A percentile compares a stretch with the other conserved stretches of the same genome.
Conservation (phyloP, 83 land plant genomes). For the Diphasiastrum complanatum region DNA sequence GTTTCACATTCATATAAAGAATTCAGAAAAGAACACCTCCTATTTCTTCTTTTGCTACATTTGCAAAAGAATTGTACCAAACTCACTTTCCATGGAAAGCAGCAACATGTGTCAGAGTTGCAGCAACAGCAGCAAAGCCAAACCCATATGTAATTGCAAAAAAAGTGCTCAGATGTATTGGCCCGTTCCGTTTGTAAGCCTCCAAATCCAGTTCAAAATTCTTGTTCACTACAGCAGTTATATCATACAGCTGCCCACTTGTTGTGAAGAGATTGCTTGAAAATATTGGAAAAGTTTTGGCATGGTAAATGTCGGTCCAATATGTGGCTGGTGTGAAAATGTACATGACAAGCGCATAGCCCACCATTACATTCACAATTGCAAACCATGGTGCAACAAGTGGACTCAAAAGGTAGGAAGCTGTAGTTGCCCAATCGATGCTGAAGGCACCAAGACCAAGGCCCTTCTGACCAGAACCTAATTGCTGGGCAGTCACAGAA, state of each 20-base stretch:
- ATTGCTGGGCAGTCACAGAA: conserved; percentile 62
- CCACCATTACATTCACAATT: conserved; percentile 59
- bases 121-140: conserved; percentile 30
- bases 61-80: too few species aligned
- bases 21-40: too few species aligned
- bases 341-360: conserved; percentile 52
- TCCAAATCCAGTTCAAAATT: conserved; percentile 49
- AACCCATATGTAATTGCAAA: conserved; percentile 32
- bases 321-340: conserved; percentile 53
- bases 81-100: conserved; percentile 34
- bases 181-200: conserved; percentile 56
- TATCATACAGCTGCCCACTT: conserved; percentile 49
- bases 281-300: conserved; percentile 73
- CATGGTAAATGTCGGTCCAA: conserved; percentile 63
- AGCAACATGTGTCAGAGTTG: conserved; percentile 30
- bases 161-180: conserved; percentile 50
- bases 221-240: conserved; percentile 41
- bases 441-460: conserved; percentile 65
- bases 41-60: too few species aligned
- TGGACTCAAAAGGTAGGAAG: conserved; percentile 76
- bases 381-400: conserved; percentile 87
- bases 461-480: conserved; percentile 76
- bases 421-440: conserved; percentile 71
- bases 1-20: too few species aligned
- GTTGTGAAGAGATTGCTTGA: conserved; percentile 47